These are phyloP conservation scores for Pythium chondricola DNA, from an alignment of 352 stramenopile species.

Conservation along the genomic window DNA sequence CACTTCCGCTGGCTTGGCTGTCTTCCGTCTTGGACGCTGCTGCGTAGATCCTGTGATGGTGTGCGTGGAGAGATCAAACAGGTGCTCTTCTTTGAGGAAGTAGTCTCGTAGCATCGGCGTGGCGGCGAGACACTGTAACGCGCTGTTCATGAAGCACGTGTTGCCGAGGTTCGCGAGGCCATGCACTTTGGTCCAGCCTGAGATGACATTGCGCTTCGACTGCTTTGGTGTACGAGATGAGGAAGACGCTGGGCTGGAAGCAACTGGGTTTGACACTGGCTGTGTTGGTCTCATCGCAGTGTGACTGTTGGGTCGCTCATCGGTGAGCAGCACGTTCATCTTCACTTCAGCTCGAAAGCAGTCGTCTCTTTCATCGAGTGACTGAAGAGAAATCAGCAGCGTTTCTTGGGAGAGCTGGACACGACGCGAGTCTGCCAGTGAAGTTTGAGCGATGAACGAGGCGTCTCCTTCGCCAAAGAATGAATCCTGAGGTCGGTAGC, in stretches of 20 bases:
- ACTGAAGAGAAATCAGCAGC: constrained; percentile 3
- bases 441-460: neutral
- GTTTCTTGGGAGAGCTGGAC: constrained; percentile 5
- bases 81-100: constrained; percentile 81
- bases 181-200: constrained; percentile 81
- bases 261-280: constrained; percentile 4
- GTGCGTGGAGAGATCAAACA: constrained; percentile 66
- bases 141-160: constrained; percentile 81
- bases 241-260: constrained; percentile 9
- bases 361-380: constrained; percentile 4
- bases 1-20: constrained; percentile 23
- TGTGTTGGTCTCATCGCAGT: constrained; percentile 3
- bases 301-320: constrained; percentile 11
- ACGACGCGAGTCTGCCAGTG: neutral
- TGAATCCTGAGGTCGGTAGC: neutral
- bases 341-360: neutral
- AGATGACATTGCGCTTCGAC: constrained; percentile 14
- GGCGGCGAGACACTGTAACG: constrained; percentile 88
- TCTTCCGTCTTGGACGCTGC: constrained; percentile 9
- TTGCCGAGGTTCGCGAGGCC: constrained; percentile 67
- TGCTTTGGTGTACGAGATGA: constrained; percentile 7
- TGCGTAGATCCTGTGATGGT: neutral
- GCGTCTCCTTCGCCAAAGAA: constrained; percentile 16
- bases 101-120: constrained; percentile 89
- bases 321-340: constrained; percentile 10